Conservation (phyloP, 768 basidiomycete species). For the Dentipellis fragilis region DNA sequence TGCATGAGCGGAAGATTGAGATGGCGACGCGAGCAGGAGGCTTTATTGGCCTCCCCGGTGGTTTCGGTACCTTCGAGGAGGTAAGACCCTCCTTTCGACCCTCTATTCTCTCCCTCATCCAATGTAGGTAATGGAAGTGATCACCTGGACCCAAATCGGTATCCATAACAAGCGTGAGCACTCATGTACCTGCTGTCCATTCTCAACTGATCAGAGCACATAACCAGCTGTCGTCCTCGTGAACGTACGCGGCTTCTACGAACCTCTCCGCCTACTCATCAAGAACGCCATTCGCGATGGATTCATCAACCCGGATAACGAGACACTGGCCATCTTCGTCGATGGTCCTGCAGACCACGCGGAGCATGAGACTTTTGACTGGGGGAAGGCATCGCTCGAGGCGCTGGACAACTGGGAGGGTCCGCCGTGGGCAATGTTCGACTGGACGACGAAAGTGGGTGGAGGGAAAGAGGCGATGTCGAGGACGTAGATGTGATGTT, state of each 20-base stretch:
- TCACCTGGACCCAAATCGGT: constrained; percentile 90
- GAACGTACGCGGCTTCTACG: constrained; percentile 80
- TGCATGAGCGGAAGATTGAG: constrained; percentile 84
- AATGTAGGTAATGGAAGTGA: constrained; percentile 72
- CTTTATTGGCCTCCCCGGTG: constrained; percentile 87
- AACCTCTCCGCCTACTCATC: constrained; percentile 72
- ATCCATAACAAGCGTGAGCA: constrained; percentile 74
- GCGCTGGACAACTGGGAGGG: constrained; percentile 52
- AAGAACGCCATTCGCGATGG: constrained; percentile 54
- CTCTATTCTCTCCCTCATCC: neutral
- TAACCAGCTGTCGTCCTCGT: constrained; percentile 67
- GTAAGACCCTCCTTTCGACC: constrained; percentile 24
- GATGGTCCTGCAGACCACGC: constrained; percentile 51
- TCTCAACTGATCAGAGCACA: neutral
- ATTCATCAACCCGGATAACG: constrained; percentile 61
- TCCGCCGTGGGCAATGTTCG: constrained; percentile 1
- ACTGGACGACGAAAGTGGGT: constrained; percentile 18
- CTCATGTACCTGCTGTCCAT: neutral
- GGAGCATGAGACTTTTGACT: constrained; percentile 57
- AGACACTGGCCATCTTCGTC: constrained; percentile 59
- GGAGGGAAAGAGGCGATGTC: constrained; percentile 9
- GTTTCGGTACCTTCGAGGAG: constrained; percentile 95
- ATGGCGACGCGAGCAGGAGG: constrained; percentile 78
- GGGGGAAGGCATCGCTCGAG: constrained; percentile 62
- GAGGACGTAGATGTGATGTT: constrained; percentile 5